A percentile compares a stretch with the other conserved stretches of the same genome.
Evolutionary conservation across 257 asterid species (phyloP).

Genomic region (Craterostigma plantagineum): DNA sequence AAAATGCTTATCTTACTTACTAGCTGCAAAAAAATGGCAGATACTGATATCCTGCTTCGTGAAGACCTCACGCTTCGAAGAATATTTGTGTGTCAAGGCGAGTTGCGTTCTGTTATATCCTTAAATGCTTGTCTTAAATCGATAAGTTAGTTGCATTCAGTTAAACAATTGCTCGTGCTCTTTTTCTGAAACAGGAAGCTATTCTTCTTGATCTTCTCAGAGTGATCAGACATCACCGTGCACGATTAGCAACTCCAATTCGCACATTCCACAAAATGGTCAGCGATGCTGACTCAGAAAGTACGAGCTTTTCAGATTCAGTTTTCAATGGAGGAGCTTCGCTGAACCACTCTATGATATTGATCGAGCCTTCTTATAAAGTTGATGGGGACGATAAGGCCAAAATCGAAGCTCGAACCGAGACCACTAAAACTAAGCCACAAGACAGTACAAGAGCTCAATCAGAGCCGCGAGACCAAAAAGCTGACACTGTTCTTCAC

Average conservation of each 20-base stretch:
- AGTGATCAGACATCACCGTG: conserved; percentile 81
- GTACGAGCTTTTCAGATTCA: conserved; percentile 41
- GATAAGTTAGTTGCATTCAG: background rate
- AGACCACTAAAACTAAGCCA: conserved; percentile 17
- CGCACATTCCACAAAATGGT: conserved; percentile 76
- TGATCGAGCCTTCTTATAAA: conserved; percentile 67
- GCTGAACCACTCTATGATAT: conserved; percentile 27
- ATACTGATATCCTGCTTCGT: conserved; percentile 87
- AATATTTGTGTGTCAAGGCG: conserved; percentile 90
- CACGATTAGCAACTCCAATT: conserved; percentile 93
- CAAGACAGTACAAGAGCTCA: too few species aligned
- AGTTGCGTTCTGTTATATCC: conserved; percentile 9
- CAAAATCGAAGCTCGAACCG: conserved; percentile 33
- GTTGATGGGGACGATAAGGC: conserved; percentile 48
- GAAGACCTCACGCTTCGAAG: conserved; percentile 91
- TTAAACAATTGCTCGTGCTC: conserved; percentile 4
- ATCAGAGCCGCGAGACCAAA: too few species aligned
- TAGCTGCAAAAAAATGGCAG: too few species aligned
- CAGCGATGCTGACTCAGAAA: conserved; percentile 53
- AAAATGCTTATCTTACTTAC: conserved; percentile 11
- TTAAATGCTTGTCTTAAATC: background rate
- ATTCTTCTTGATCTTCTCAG: conserved; percentile 70
- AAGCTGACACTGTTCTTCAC: conserved; percentile 24
- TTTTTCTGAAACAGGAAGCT: conserved; percentile 39
- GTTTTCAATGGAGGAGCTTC: conserved; percentile 23